Percentiles rank a stretch among this genome's conserved stretches.
These are phyloP conservation scores for Cyclocybe aegerita DNA, from an alignment of 768 basidiomycete genomes.

Conservation along the genomic window DNA sequence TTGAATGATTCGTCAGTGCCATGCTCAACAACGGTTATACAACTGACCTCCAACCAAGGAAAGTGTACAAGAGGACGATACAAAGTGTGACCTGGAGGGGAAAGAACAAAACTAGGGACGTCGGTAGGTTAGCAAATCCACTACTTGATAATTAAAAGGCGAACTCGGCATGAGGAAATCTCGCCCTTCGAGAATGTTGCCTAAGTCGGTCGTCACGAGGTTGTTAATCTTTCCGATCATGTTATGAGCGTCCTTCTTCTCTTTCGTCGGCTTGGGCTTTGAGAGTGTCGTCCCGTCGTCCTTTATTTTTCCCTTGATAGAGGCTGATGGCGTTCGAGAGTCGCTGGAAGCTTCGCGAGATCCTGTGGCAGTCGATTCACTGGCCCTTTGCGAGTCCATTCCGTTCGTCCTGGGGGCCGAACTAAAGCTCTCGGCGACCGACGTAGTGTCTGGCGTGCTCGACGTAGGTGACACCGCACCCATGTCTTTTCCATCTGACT, in stretches of 20 bases:
- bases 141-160: not conserved
- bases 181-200: conserved; percentile 32
- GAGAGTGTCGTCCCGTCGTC: not conserved
- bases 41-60: conserved; percentile 45
- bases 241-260: conserved; percentile 35
- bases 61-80: conserved; percentile 41
- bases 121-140: not conserved
- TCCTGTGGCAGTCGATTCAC: not conserved
- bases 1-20: not conserved
- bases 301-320: not conserved
- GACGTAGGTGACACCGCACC: not conserved
- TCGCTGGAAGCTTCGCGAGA: not conserved
- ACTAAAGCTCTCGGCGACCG: conserved; percentile 5
- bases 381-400: not conserved
- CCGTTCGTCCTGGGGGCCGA: not conserved
- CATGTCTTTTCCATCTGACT: not conserved
- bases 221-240: conserved; percentile 79
- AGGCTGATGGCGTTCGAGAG: not conserved
- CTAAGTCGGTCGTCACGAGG: conserved; percentile 63
- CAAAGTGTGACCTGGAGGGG: conserved; percentile 41
- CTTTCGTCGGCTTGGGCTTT: conserved; percentile 1
- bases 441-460: conserved; percentile 4
- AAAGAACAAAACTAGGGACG: conserved; percentile 29
- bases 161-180: conserved; percentile 31
- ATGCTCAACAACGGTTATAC: not conserved